Evolutionary conservation across 306 rosid genomes (phyloP).

Genomic region (Glycyrrhiza uralensis): DNA sequence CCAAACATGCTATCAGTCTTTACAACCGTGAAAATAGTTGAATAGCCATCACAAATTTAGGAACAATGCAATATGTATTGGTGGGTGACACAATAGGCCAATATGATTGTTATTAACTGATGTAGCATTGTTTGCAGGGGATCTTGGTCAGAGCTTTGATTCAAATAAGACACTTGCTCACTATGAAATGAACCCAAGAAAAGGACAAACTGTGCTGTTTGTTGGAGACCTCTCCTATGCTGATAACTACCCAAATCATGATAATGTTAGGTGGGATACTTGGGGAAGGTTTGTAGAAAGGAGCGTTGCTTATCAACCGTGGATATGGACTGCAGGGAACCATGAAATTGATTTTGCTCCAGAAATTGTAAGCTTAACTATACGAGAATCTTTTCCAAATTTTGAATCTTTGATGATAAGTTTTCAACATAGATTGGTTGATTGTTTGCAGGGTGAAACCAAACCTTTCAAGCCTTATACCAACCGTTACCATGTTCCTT

Average conservation of each 20-base stretch:
- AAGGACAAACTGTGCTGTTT: slow-evolving; percentile 55
- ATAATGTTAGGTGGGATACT: slow-evolving; percentile 70
- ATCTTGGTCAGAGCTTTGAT: slow-evolving; percentile 82
- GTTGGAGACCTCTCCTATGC: slow-evolving; percentile 90
- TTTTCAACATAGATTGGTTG: neutral
- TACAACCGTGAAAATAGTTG: neutral
- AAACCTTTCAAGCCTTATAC: slow-evolving; percentile 59
- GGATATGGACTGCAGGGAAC: slow-evolving; percentile 88
- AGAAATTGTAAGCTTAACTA: slow-evolving; percentile 43
- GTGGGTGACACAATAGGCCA: neutral
- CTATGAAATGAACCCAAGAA: slow-evolving; percentile 57
- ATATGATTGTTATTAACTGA: neutral
- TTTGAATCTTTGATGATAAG: neutral
- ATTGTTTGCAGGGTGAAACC: slow-evolving; percentile 57
- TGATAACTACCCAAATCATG: slow-evolving; percentile 58
- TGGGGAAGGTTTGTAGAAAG: slow-evolving; percentile 80
- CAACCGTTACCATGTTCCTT: slow-evolving; percentile 53
- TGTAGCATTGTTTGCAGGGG: slow-evolving; percentile 45
- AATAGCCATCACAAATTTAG: neutral
- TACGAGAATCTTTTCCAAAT: neutral
- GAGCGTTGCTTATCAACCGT: slow-evolving; percentile 77
- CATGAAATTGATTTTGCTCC: slow-evolving; percentile 71
- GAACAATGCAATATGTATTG: neutral
- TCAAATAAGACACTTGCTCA: slow-evolving; percentile 55
- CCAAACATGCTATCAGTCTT: too few species aligned